Base-by-base conservation (phyloP, 2,329 filamentous ascomycete genomes). In the Beauveria rudraprayagi region DNA sequence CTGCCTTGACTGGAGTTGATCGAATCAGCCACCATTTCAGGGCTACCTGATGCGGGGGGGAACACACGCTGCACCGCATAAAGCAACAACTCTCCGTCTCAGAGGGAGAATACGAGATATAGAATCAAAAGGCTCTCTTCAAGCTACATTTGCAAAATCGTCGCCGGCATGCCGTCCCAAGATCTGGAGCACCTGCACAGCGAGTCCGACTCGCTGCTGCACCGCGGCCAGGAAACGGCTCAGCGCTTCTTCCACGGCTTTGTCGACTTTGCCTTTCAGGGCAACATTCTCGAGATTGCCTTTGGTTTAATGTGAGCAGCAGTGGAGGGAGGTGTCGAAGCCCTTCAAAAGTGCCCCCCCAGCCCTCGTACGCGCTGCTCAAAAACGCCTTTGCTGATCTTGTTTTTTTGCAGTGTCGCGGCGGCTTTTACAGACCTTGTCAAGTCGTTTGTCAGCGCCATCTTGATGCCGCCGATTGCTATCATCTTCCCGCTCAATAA, bases 201-300 rank as follows among this genome's bases (percentile, higher is more conserved):
- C 62, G 73, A 75, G 65, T 65, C 69, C 1, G 69, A 71, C 26
- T 70, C 72, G 30, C 72, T 85, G 28, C 74, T 83, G 40, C 76
- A 77, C 52, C 73, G 77, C 22, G 75, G 82, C 61, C 74, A 78
- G 63, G 72, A 76, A 59, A 75, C 75, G 58, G 80, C 82, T 26
- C 75, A 77, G 64, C 77, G 77, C 62, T 74, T 83, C 61, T 86
- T 83, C 77, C 76, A 82, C 40, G 85, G 85, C 44, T 91, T 91
- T 70, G 71, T 86, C 66, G 87, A 90, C 70, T 91, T 91, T 72
- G 87, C 87, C 0, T 82, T 90, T 59, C 83, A 88, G 65, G 88
- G 89, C 62, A 90, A 91, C 66, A 88, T 91, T 53, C 79, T 91
- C 28, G 85, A 91, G 71, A 88, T 91, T 62, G 88, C 88, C 17